Base-by-base conservation (phyloP, 805 yeast species). In the Yarrowia sp. region DNA sequence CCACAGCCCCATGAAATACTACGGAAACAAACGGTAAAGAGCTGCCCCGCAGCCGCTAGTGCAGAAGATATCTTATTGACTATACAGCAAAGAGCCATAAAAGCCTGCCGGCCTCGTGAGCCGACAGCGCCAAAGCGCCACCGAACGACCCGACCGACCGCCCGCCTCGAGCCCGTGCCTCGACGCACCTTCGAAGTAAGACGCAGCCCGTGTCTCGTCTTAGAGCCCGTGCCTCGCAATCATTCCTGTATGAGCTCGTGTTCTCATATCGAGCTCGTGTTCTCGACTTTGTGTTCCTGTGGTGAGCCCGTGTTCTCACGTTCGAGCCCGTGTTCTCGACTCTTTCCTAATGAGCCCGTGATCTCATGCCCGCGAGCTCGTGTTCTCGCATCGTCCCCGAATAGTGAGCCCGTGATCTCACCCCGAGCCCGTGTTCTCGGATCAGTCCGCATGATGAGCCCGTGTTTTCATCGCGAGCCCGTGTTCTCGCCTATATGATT, bases 81-180 rank as follows among this genome's bases (percentile, higher is more conserved):
- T 52, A 38, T 8, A 55, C 61, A 55, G 61, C 61, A 39, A 55
- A 55, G 61, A 39, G 61, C 61, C 58, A 52, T 36, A 39, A 52
- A 39, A n/a, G 61, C 61, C 61, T 55, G 61, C 3, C 30, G 24
- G 61, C 61, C 61, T 9, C 61, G 61, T 55, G 61, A 9, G 61
- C 61, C 10, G 30, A 4, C 61, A 39, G 61, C 6, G 61, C 61
- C 44, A 20, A 53, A 55, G 47, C 50, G 64, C 64, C 64, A 40
- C 64, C 64, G 64, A 58, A n/a, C 58, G 58, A 52, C 61, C 33
- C 58, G 58, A 52, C 61, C 36, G 19, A 53, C 20, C 30, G 30
- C 50, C 50, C 20, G 50, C 64, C 64, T 43, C 61, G 50, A 58
- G 64, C 64, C 40, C 64, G 50, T 58, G 64, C 17, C 50, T 43